Evolutionary conservation across 768 basidiomycete genomes (phyloP), one percentile per base, ranked within the genome.

Genomic region (Trametes coccinea): DNA sequence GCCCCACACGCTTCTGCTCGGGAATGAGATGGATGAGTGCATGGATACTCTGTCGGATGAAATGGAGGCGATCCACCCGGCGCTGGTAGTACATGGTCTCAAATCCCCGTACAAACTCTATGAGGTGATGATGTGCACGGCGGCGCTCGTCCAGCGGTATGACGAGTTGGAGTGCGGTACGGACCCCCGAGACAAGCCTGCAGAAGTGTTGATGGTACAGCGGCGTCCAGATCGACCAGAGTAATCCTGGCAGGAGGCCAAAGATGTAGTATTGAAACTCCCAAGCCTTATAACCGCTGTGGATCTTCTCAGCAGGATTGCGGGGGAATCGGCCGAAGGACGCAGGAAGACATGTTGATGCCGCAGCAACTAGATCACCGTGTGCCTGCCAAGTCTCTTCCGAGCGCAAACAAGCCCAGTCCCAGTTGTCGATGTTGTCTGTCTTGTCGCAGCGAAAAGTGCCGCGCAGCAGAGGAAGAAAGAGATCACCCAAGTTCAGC

Each of bases 321-420:
- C 76, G 72, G 4, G 77, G 80, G 10, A 77, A 73, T 2, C 73
- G 68, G 61, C 78, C 75, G 66, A 78, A 79, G 0, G 73, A 78
- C 0, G 71, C 70, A 34, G 78, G 78, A n/a, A 79, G 63, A 52
- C 73, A 79, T 2, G 62, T 61, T 0, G 68, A 69, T 1, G 72
- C 64, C 16, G 47, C 60, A 0, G 71, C 76, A n/a, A 80, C 76
- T 2, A 44, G 56, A 44, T 63, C 54, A 0, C 78, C 78, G 64
- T 80, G 79, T 2, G 33, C 46, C 13, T 67, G 68, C 80, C 81
- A 82, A 0, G 56, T 46, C 2, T 34, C 48, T 3, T 17, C 53
- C 0, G 44, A 65, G 2, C 4, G 27, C 0, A 71, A 51, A 1
- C 66, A 61, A 1, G 67, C 73, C 73, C 73, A 79, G 7, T 69